These are phyloP conservation scores for Sorghum bicolor DNA, from an alignment of 176 grass and related monocot species.

Conservation along the genomic window DNA sequence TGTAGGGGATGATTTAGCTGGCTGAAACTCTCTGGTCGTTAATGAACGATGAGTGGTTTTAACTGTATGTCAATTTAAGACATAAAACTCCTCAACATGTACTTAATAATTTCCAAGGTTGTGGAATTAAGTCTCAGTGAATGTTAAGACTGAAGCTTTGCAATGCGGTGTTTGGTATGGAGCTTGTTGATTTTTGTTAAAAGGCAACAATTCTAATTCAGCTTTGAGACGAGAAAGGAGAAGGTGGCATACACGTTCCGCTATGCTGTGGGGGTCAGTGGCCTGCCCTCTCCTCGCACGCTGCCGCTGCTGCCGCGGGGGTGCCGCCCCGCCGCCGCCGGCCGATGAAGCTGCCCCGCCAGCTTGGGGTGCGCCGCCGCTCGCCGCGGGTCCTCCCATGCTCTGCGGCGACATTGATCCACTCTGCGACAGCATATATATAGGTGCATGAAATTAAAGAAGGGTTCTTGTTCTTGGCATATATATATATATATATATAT, in stretches of 20 bases:
- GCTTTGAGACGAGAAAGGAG: not conserved
- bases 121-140: not conserved
- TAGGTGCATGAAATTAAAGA: not conserved
- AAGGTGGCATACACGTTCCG: conserved; percentile 68
- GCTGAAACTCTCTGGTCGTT: not conserved
- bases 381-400: conserved; percentile 47
- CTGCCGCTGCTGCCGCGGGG: conserved; percentile 64
- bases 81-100: not conserved
- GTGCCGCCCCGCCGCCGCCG: conserved; percentile 45
- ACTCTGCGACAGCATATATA: conserved; percentile 18
- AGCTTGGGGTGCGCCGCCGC: conserved; percentile 13
- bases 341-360: conserved; percentile 8
- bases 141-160: not conserved
- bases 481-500: too few species aligned
- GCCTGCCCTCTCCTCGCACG: conserved; percentile 74
- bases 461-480: not conserved
- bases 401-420: conserved; percentile 49
- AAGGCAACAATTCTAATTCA: not conserved
- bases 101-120: not conserved
- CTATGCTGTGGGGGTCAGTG: conserved; percentile 86
- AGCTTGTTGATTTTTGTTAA: not conserved
- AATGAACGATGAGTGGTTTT: not conserved
- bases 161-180: not conserved
- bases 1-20: too few species aligned
- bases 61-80: not conserved